Percentiles rank a stretch among this genome's conserved stretches.
phyloP scores from a whole-genome alignment of 768 basidiomycete genomes.

The Phlebiopsis gigantea region DNA sequence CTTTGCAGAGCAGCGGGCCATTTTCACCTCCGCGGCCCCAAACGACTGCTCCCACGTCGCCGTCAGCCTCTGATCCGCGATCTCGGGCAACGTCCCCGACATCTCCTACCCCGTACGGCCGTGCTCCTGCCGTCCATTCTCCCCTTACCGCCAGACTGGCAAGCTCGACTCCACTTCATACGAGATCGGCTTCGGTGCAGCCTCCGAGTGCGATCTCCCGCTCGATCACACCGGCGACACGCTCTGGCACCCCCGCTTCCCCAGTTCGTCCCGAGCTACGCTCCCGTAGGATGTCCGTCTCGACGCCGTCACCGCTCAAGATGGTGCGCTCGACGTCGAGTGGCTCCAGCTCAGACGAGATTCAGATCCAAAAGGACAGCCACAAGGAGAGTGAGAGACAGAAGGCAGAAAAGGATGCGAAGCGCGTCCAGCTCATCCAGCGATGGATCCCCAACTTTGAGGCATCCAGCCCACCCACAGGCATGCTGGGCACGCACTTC shows the following conservation, averaged over 20 bases:
- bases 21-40: slow-evolving; percentile 22
- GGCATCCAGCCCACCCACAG: slow-evolving; percentile 31
- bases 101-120: slow-evolving; percentile 24
- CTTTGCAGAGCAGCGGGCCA: slow-evolving; percentile 13
- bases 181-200: slow-evolving; percentile 47
- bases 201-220: slow-evolving; percentile 33
- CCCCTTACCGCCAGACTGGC: slow-evolving; percentile 42
- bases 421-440: slow-evolving; percentile 37
- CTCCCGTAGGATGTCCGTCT: slow-evolving; percentile 41
- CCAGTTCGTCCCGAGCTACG: slow-evolving; percentile 36
- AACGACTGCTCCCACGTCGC: slow-evolving; percentile 19
- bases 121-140: slow-evolving; percentile 41
- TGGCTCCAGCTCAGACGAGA: slow-evolving; percentile 59
- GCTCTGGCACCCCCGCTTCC: slow-evolving; percentile 35
- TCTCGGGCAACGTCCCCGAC: slow-evolving; percentile 26
- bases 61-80: slow-evolving; percentile 17
- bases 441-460: slow-evolving; percentile 52
- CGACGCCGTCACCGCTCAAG: slow-evolving; percentile 46
- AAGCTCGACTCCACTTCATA: slow-evolving; percentile 39
- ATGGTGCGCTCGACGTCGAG: slow-evolving; percentile 34
- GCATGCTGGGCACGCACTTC: slow-evolving; percentile 25
- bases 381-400: slow-evolving; percentile 15
- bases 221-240: slow-evolving; percentile 39
- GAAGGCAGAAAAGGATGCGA: slow-evolving; percentile 28
- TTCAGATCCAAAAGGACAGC: slow-evolving; percentile 32